Base-by-base conservation (phyloP, 1,284 basidiomycete genomes). In the Trametes sp. region DNA sequence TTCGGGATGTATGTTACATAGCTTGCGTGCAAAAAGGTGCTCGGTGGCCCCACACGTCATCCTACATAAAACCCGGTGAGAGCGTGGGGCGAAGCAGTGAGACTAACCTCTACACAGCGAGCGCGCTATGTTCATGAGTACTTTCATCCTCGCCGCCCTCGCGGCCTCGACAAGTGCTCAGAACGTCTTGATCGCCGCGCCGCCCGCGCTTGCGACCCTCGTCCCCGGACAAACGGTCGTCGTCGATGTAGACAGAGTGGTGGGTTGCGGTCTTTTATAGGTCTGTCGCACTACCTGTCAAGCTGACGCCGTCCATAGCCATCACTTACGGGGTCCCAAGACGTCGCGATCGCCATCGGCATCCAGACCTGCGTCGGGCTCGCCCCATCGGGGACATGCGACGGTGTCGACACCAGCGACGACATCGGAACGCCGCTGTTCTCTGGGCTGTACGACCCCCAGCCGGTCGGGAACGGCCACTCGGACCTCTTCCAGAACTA, bases 311-410 rank as follows among this genome's bases (percentile, higher is more conserved):
- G 13, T 26, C 11, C 4, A 7, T 8, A 52, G 49, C 38, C 49
- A 4, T 44, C 75, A 10, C 73, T 82, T 46, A 73, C 74, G 4
- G 67, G 72, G 7, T 77, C 78, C 2, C 67, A 69, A 31, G 84
- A 85, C 52, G 75, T 85, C 24, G 75, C 76, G 10, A 63, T 85
- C 50, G 80, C 78, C 24, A 80, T 86, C 59, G 78, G 69, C 0
- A 51, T 79, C 13, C 62, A 69, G 28, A 68, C 72, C 35, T 84
- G 83, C 63, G 58, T 61, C 14, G 62, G 51, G 13, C 46, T 55
- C 21, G 28, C 46, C 5, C 56, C 60, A 49, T 0, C 53, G 0
- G 61, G 61, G 13, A 61, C 54, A 49, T 31, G 63, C 72, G 2
- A 80, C 77, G 63, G 57, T 21, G 48, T 51, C 26, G 54, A 54